Evolutionary conservation across 2,329 filamentous ascomycete species (phyloP).

Genomic region (Dothideomycetes sp.): DNA sequence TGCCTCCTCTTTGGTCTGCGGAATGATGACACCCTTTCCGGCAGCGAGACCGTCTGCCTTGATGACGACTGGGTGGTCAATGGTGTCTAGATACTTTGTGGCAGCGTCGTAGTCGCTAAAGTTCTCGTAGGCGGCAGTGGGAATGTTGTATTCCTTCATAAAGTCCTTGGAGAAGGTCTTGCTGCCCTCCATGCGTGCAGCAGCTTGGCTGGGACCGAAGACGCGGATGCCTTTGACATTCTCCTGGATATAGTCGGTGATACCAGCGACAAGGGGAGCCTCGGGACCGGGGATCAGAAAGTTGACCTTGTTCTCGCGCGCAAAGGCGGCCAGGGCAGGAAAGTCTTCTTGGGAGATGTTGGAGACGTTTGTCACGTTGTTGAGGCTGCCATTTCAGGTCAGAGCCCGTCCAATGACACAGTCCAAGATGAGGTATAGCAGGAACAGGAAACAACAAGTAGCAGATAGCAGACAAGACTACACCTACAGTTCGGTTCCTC

Average conservation of each 20-base stretch:
- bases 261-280: conserved; percentile 83
- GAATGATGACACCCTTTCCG: conserved; percentile 92
- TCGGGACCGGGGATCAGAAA: conserved; percentile 86
- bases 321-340: conserved; percentile 61
- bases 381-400: conserved; percentile 15
- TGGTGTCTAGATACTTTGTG: conserved; percentile 56
- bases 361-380: conserved; percentile 47
- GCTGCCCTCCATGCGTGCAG: conserved; percentile 86
- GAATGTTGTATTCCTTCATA: conserved; percentile 83
- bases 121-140: conserved; percentile 83
- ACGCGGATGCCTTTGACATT: conserved; percentile 48
- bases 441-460: too few relatives aligned
- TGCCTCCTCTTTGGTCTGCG: conserved; percentile 70
- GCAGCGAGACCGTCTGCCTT: conserved; percentile 88
- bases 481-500: conserved; percentile 56
- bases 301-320: conserved; percentile 61
- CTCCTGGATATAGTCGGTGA: conserved; percentile 67
- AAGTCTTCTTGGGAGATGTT: conserved; percentile 67
- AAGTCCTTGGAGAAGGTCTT: conserved; percentile 98
- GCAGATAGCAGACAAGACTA: background rate
- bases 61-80: conserved; percentile 72
- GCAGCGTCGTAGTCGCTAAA: conserved; percentile 40
- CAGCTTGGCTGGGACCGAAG: conserved; percentile 77
- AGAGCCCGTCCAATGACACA: conserved; percentile 8
- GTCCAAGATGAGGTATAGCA: background rate